Base-by-base conservation (phyloP, 257 asterid species). In the Solanum sitiens region DNA sequence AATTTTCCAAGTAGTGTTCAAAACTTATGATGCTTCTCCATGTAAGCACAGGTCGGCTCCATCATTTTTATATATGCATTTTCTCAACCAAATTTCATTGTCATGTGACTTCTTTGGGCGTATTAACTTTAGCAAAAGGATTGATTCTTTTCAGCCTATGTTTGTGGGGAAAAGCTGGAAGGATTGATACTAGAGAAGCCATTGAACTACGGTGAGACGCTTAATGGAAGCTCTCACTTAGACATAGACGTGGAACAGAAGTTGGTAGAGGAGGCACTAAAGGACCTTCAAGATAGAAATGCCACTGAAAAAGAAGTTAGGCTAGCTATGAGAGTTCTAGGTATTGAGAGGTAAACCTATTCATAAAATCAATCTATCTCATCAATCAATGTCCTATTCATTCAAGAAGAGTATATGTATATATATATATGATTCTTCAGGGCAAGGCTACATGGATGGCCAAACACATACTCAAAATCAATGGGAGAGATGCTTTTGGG, bases 121-220 rank as follows among this genome's bases (percentile, higher is more conserved):
- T n/a, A 59, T 16, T 45, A 1, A 40, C 47, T 70, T 40, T 37
- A 27, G 9, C 44, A 35, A 30, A 45, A 80, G 35, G 11, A 80
- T 44, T 30, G 27, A 0, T 47, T 79, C 40, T 45, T 79, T 47
- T 50, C 65, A 92, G 94, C 93, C 86, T 33, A 76, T 86, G 88
- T 14, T 59, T 75, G 88, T 77, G 40, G 88, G 77, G 86, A 35
- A 37, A 70, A 68, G 30, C 30, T 27, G 47, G 90, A 20, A 5
- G 96, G 95, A 14, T 47, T 93, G 14, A 87, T 91, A 70, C 88
- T 39, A 5, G 97, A 95, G 90, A 90, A 84, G 88, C 83, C 92
- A 30, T 73, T 91, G n/a, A 39, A 39, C 6, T 87, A 89, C 89
- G 93, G 91, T 0, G 94, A 93, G 50, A 91, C 93, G 20, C 91